phyloP scores from a whole-genome alignment of 2,329 filamentous ascomycete species.

The Sphaerulina musiva region DNA sequence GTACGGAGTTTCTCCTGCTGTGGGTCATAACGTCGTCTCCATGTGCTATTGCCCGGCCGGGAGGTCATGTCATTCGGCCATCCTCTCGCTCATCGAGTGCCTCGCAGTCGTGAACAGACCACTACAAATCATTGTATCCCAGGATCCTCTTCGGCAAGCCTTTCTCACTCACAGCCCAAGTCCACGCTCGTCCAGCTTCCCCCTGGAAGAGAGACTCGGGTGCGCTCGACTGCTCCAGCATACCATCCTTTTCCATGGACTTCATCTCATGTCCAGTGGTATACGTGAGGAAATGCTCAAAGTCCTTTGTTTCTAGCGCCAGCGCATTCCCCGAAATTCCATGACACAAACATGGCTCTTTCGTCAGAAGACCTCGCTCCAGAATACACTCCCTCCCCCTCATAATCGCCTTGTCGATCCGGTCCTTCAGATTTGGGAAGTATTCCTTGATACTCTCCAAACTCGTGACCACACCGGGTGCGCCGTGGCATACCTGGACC shows the following conservation, averaged over 20 bases:
- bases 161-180: conserved; percentile 41
- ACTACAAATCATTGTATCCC: conserved; percentile 47
- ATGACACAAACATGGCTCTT: conserved; percentile 61
- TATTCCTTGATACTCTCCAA: conserved; percentile 51
- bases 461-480: conserved; percentile 56
- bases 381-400: conserved; percentile 50
- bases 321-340: conserved; percentile 59
- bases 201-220: conserved; percentile 46
- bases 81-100: neutral
- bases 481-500: conserved; percentile 63
- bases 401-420: conserved; percentile 49
- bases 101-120: neutral
- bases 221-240: conserved; percentile 47
- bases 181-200: conserved; percentile 39
- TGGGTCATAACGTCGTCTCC: neutral
- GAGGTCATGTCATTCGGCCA: neutral
- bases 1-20: neutral
- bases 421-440: conserved; percentile 50
- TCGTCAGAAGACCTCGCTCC: conserved; percentile 54
- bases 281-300: conserved; percentile 54
- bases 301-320: conserved; percentile 44
- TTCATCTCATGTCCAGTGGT: conserved; percentile 53
- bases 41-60: neutral
- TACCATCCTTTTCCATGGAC: conserved; percentile 47
- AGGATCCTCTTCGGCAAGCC: conserved; percentile 42